Evolutionary conservation across 257 asterid species (phyloP).

Genomic region (Gardenia jasminoides): DNA sequence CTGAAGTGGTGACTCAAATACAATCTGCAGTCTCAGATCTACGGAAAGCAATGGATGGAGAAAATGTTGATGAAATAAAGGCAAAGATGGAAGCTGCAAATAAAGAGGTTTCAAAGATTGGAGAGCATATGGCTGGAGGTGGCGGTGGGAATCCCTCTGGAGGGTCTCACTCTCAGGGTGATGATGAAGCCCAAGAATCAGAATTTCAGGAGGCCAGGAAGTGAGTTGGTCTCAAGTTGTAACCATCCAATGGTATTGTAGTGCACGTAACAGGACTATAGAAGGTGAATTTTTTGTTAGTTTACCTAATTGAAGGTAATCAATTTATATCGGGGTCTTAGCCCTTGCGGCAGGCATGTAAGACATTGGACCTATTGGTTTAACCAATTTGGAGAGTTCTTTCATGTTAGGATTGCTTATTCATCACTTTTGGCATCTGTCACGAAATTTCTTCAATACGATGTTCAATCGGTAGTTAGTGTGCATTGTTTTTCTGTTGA

Average conservation of each 20-base stretch:
- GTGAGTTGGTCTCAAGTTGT: conserved; percentile 37
- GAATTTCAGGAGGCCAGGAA: conserved; percentile 84
- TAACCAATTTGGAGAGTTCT: not conserved
- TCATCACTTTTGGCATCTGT: not conserved
- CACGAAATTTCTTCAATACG: not conserved
- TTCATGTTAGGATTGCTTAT: not conserved
- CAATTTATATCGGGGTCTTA: not conserved
- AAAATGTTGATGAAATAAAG: conserved; percentile 53
- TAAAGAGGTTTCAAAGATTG: conserved; percentile 75
- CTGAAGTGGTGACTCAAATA: conserved; percentile 57
- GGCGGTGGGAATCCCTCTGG: conserved; percentile 40
- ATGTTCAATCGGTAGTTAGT: not conserved
- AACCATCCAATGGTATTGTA: conserved; percentile 10
- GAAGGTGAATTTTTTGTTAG: not conserved
- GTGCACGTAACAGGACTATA: not conserved
- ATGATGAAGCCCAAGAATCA: conserved; percentile 67
- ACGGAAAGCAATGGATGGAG: conserved; percentile 48
- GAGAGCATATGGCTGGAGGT: conserved; percentile 64
- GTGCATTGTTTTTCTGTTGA: not conserved
- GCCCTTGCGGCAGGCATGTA: not conserved
- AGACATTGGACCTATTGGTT: not conserved
- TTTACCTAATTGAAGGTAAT: not conserved
- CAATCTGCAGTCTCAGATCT: conserved; percentile 57
- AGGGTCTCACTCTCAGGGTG: conserved; percentile 47
- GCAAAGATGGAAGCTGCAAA: conserved; percentile 67